These are phyloP conservation scores for Pichia eremophila DNA, from an alignment of 805 yeast genomes.

Conservation along the genomic window DNA sequence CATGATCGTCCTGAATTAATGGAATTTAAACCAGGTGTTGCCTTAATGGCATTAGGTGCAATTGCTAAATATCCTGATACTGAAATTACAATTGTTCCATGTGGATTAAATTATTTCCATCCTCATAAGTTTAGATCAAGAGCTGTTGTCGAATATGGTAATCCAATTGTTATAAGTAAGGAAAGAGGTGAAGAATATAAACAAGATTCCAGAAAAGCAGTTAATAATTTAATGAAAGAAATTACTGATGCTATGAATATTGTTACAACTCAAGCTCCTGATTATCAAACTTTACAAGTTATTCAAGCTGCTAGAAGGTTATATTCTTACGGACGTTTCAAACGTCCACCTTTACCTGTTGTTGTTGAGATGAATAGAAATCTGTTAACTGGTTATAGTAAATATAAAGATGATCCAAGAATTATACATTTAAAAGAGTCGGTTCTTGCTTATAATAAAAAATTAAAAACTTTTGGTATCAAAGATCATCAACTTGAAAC, in stretches of 20 bases:
- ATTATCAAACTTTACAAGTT: constrained; percentile 81
- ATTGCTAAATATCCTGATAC: constrained; percentile 57
- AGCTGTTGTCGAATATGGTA: constrained; percentile 91
- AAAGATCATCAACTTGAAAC: constrained; percentile 64
- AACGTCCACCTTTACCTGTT: constrained; percentile 63
- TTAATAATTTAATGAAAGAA: constrained; percentile 53
- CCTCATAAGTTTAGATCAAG: constrained; percentile 92
- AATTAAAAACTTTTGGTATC: constrained; percentile 52
- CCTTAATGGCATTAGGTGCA: constrained; percentile 95
- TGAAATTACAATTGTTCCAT: constrained; percentile 79
- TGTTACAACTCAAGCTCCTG: constrained; percentile 80
- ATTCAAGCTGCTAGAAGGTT: constrained; percentile 89
- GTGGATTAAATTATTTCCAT: constrained; percentile 95
- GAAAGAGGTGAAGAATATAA: constrained; percentile 57
- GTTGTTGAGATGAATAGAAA: constrained; percentile 88
- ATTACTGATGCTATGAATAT: constrained; percentile 63
- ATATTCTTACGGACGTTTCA: constrained; percentile 42
- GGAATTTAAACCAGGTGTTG: constrained; percentile 95
- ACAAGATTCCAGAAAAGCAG: constrained; percentile 59
- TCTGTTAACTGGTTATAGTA: constrained; percentile 71
- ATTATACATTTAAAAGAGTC: constrained; percentile 52
- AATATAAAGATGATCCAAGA: constrained; percentile 62
- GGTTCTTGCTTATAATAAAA: constrained; percentile 60
- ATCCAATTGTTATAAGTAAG: constrained; percentile 59
- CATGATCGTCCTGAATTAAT: constrained; percentile 87